Conservation (phyloP, 441 rosid genomes). For the Raphanus hybrid region DNA sequence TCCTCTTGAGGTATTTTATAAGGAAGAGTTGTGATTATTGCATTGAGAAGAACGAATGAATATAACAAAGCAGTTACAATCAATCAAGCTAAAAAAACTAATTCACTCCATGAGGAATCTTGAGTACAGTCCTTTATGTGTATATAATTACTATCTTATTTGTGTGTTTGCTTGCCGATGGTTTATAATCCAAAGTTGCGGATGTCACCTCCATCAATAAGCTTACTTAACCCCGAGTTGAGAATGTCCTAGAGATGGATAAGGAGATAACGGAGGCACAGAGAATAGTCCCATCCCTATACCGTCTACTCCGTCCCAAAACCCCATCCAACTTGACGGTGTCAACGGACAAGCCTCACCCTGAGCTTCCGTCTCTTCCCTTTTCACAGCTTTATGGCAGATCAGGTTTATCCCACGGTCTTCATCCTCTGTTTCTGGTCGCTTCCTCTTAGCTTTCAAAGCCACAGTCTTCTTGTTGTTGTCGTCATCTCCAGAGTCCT, state of each 20-base stretch:
- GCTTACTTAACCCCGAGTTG: conserved; percentile 44
- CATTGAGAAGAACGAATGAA: conserved; percentile 20
- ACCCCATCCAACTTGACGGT: conserved; percentile 77
- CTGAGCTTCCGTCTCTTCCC: conserved; percentile 41
- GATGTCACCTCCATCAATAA: not conserved
- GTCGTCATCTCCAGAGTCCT: conserved; percentile 3
- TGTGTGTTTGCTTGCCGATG: conserved; percentile 1
- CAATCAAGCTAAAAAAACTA: conserved; percentile 12
- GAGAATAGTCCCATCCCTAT: conserved; percentile 58
- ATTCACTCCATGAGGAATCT: not conserved
- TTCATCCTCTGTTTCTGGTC: conserved; percentile 38
- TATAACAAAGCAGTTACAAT: conserved; percentile 22
- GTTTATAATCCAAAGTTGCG: conserved; percentile 1
- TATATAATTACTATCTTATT: conserved; percentile 2
- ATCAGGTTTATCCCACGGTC: conserved; percentile 24
- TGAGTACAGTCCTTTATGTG: not conserved
- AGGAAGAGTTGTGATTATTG: not conserved
- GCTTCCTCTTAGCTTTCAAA: conserved; percentile 52
- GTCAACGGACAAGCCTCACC: conserved; percentile 52
- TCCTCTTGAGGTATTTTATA: not conserved
- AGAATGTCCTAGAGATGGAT: conserved; percentile 50
- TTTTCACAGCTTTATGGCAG: conserved; percentile 47
- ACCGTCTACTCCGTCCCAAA: conserved; percentile 64
- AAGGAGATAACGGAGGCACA: conserved; percentile 72
- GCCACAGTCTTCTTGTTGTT: conserved; percentile 6